Evolutionary conservation across 2,329 filamentous ascomycete genomes (phyloP).

Genomic region (Calonectria pteridis): DNA sequence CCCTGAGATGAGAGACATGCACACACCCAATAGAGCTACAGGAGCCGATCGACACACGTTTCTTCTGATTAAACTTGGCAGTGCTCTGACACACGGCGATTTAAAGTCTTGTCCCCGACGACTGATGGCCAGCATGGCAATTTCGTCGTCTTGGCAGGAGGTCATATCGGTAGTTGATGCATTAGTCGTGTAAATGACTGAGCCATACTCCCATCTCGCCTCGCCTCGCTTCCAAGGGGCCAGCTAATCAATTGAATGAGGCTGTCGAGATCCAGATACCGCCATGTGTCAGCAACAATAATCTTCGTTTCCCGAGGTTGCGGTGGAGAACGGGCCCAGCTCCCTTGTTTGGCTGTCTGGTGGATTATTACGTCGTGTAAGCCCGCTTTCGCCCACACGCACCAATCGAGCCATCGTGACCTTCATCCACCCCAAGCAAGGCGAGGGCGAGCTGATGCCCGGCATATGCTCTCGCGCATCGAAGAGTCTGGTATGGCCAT

Average conservation of each 20-base stretch:
- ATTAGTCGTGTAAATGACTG: conserved; percentile 17
- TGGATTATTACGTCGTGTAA: conserved; percentile 17
- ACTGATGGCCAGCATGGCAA: conserved; percentile 16
- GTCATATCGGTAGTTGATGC: not conserved
- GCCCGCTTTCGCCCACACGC: conserved; percentile 18
- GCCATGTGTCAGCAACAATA: conserved; percentile 23
- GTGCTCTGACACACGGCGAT: conserved; percentile 19
- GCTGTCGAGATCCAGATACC: conserved; percentile 26
- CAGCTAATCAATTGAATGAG: conserved; percentile 21
- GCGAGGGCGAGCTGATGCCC: not conserved
- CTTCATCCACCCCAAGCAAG: not conserved
- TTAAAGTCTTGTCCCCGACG: conserved; percentile 23
- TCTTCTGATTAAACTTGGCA: conserved; percentile 28
- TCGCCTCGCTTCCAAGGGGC: conserved; percentile 14
- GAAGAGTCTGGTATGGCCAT: conserved; percentile 27
- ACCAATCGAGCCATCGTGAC: conserved; percentile 17
- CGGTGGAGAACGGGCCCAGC: conserved; percentile 22
- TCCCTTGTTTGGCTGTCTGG: conserved; percentile 17
- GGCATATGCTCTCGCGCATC: conserved; percentile 12
- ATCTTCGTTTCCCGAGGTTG: conserved; percentile 14
- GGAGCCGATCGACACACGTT: conserved; percentile 35
- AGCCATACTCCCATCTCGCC: conserved; percentile 4
- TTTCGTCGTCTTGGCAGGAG: conserved; percentile 22
- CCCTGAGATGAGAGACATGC: conserved; percentile 23
- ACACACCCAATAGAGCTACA: conserved; percentile 31